Evolutionary conservation across 179 eudicot genomes (phyloP), one percentile per base, ranked within the genome.

Genomic region (Beta macrorhiza): DNA sequence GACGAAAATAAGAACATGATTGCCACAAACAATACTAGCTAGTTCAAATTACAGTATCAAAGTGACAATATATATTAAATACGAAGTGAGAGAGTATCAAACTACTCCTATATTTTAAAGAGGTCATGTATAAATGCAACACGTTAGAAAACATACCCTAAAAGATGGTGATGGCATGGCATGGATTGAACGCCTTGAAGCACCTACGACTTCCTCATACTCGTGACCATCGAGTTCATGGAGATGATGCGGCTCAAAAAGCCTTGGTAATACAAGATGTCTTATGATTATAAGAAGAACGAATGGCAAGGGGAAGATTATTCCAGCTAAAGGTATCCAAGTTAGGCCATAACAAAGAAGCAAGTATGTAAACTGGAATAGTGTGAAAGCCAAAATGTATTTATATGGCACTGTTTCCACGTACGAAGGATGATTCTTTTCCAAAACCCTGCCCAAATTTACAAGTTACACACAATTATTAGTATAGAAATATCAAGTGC

Each of bases 301-400:
- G 62, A 89, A 79, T 57, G 88, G 83, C 83, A 87, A 57, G 4
- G 91, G 91, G 37, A 89, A 89, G 55, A 87, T 74, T 42, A 89
- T 87, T 59, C 90, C 91, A 20, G 76, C 86, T 19, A 83, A 57
- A n/a, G 91, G 91, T 67, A 89, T 87, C 91, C 91, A 89, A 67
- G 89, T 89, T 56, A 87, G 62, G 68, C 90, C 89, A 68, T 80
- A 87, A 44, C 91, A 89, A 0, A 89, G 6, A 47, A 87, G 67
- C 42, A 87, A 49, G 82, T 84, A 89, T 47, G 74, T 77, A 22
- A 83, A 25, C 81, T 89, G 91, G 77, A 87, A 86, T 45, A 79
- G 15, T 1, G 90, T 89, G 69, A 87, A 89, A 2, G 29, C 55
- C 10, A 59, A 80, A 17, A 89, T 89, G 22, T 67, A 67, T 56